phyloP scores from a whole-genome alignment of 2,329 filamentous ascomycete species.

The Beauveria brongniartii region DNA sequence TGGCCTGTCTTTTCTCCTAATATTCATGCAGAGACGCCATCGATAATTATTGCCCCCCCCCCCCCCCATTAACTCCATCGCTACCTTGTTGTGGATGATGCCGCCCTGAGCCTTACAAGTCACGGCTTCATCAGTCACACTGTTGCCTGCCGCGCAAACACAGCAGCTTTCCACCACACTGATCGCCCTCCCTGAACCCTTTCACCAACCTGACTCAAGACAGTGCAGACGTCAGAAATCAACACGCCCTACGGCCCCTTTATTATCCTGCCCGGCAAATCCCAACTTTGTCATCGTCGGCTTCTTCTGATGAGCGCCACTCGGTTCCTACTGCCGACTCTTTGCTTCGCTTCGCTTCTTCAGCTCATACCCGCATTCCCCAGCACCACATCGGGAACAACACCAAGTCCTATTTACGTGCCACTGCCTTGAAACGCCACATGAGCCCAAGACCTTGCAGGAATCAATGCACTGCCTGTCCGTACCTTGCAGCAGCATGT shows the following conservation, averaged over 20 bases:
- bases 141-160: background rate
- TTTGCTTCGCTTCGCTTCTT: background rate
- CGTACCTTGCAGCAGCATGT: background rate
- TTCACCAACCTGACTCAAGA: background rate
- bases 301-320: background rate
- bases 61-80: background rate
- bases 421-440: slow-evolving; percentile 5
- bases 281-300: background rate
- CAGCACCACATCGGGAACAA: background rate
- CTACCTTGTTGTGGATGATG: background rate
- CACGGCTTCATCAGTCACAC: too few relatives aligned
- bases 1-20: background rate
- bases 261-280: background rate
- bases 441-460: background rate
- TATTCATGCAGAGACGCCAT: too few relatives aligned
- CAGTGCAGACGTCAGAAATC: background rate
- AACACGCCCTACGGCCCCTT: background rate
- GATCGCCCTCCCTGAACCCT: background rate
- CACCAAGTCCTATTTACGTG: background rate
- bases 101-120: too few relatives aligned
- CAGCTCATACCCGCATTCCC: background rate
- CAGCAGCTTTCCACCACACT: background rate
- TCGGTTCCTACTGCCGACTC: background rate
- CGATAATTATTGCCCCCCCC: background rate
- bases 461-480: background rate